Base-by-base conservation (phyloP, 352 stramenopile species). In the Phytophthora pini region DNA sequence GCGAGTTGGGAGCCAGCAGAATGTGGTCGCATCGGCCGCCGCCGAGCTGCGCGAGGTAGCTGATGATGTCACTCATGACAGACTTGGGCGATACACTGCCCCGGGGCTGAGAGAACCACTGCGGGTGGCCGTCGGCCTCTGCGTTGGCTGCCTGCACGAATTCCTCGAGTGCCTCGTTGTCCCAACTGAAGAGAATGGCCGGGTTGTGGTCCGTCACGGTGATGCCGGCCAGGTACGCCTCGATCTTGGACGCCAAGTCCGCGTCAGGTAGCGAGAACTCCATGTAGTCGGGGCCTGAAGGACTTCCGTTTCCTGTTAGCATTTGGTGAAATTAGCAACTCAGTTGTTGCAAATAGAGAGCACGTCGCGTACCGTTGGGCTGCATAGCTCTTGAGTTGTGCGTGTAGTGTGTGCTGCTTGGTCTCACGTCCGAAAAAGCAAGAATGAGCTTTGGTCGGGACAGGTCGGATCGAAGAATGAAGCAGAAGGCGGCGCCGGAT, bases 181-280 rank as follows among this genome's bases (percentile, higher is more conserved):
- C 47, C 73, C 73, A 81, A n/a, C 44, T 62, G 44, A 81, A 78
- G 32, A 78, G 59, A 24, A 81, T 75, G 29, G 69, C 73, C 11
- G 73, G 73, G 38, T 78, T 78, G 59, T 76, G 69, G 38, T 81
- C 73, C 45, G 69, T 74, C 43, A 81, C 73, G 24, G 54, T 64
- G 38, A 74, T 74, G 47, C 55, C 27, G 15, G 52, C 60, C 38
- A 81, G 44, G 34, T 81, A 81, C 10, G 64, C 46, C 31, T 76
- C 62, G 12, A 81, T 65, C 57, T 74, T 73, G 43, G 65, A 76
- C 50, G 59, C 44, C 27, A 80, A 56, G 26, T 67, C 69, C 1
- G 36, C 61, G 54, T 80, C 65, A 9, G 59, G 27, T 29, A 71
- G 39, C 12, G 59, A 54, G 36, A 78, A 70, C 22, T 69, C 60